Evolutionary conservation across 768 basidiomycete genomes (phyloP).

Genomic region (Inosperma sp.): DNA sequence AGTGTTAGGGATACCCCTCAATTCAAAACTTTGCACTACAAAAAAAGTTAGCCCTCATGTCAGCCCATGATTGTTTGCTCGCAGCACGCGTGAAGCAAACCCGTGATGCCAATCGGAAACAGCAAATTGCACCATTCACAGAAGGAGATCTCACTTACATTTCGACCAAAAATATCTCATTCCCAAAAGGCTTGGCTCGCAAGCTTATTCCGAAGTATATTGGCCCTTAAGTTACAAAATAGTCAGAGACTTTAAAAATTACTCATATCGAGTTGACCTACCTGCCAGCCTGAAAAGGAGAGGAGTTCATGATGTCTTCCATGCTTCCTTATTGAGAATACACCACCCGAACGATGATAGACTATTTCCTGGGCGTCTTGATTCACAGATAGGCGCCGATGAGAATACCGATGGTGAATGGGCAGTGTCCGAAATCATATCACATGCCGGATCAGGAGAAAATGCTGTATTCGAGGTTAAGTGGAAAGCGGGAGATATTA

Average conservation of each 20-base stretch:
- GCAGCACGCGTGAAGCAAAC: conserved; percentile 29
- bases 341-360: conserved; percentile 30
- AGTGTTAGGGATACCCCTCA: conserved; percentile 18
- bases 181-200: conserved; percentile 15
- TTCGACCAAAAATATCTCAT: conserved; percentile 14
- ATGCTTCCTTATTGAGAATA: conserved; percentile 28
- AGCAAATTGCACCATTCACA: conserved; percentile 9
- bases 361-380: conserved; percentile 30
- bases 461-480: conserved; percentile 16
- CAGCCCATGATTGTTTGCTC: conserved; percentile 31
- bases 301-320: conserved; percentile 21
- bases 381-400: conserved; percentile 12
- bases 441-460: conserved; percentile 15
- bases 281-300: conserved; percentile 16
- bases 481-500: conserved; percentile 15
- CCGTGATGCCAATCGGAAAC: conserved; percentile 19
- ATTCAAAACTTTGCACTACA: conserved; percentile 13
- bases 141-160: conserved; percentile 14
- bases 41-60: conserved; percentile 19
- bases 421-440: conserved; percentile 21
- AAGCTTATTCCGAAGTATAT: conserved; percentile 19
- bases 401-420: conserved; percentile 17
- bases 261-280: conserved; percentile 9
- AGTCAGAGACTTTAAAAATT: conserved; percentile 7
- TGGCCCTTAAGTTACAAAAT: conserved; percentile 18